Conservation (phyloP, 2,329 filamentous ascomycete species). For the Paecilomyces niveus region DNA sequence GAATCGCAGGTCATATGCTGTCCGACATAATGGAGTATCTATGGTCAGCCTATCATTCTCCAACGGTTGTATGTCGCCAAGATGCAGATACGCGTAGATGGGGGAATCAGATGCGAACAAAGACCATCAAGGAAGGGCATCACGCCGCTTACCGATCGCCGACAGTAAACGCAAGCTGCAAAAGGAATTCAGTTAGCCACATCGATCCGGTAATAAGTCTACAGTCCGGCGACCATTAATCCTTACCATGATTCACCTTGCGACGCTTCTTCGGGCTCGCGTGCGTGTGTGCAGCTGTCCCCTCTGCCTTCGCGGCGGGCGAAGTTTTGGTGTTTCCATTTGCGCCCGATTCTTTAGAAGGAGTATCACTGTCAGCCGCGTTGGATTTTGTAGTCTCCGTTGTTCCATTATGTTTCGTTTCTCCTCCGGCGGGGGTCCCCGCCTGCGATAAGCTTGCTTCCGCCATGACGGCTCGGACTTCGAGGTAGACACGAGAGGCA, state of each 20-base stretch:
- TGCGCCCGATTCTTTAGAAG: conserved; percentile 22
- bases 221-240: conserved; percentile 23
- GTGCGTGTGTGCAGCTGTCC: conserved; percentile 24
- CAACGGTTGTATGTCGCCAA: conserved; percentile 7
- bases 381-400: conserved; percentile 15
- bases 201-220: background rate
- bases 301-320: conserved; percentile 27
- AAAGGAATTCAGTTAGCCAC: conserved; percentile 15
- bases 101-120: conserved; percentile 15
- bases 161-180: conserved; percentile 81
- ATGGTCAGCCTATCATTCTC: conserved; percentile 38
- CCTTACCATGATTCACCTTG: conserved; percentile 79
- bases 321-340: conserved; percentile 19
- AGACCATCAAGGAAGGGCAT: conserved; percentile 16
- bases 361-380: conserved; percentile 12
- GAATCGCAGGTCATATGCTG: conserved; percentile 91
- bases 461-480: conserved; percentile 6
- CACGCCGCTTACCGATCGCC: conserved; percentile 70
- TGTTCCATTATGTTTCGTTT: conserved; percentile 10
- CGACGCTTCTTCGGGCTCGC: conserved; percentile 71
- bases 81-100: conserved; percentile 9
- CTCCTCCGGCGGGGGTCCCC: background rate
- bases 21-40: conserved; percentile 36
- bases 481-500: background rate
- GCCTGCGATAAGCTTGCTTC: conserved; percentile 4